Evolutionary conservation across 108 stramenopile species (phyloP).

Genomic region (Mayamaea pseudoterrestris): DNA sequence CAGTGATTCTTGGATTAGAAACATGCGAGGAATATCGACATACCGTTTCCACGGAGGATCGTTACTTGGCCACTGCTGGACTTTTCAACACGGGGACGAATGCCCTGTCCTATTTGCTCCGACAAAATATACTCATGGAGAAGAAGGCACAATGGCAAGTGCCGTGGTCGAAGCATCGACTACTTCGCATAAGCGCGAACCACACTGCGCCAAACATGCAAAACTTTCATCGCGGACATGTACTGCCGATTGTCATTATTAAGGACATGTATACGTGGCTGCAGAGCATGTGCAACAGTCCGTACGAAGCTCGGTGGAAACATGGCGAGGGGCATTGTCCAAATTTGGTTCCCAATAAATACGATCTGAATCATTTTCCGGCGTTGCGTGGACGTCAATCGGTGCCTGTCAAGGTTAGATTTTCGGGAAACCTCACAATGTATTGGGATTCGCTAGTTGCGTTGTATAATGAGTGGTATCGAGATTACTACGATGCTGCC

Average conservation of each 20-base stretch:
- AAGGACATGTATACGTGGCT: slow-evolving; percentile 1
- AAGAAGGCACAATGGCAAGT: slow-evolving; percentile 35
- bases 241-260: background rate
- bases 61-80: slow-evolving; percentile 43
- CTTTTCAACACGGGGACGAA: slow-evolving; percentile 83
- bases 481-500: slow-evolving; percentile 32
- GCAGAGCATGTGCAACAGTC: background rate
- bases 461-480: slow-evolving; percentile 59
- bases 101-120: slow-evolving; percentile 30
- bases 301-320: background rate
- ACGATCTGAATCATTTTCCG: too few relatives aligned
- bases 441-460: slow-evolving; percentile 32
- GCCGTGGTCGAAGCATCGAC: slow-evolving; percentile 83
- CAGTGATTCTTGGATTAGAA: slow-evolving; percentile 15
- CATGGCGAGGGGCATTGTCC: background rate
- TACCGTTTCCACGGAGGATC: slow-evolving; percentile 22
- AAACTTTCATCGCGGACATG: too few relatives aligned
- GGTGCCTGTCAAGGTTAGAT: background rate
- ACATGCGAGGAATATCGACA: slow-evolving; percentile 16
- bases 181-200: too few relatives aligned
- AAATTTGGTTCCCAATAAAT: background rate
- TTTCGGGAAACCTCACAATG: background rate
- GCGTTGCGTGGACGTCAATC: background rate
- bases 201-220: too few relatives aligned
- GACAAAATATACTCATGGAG: slow-evolving; percentile 25